Evolutionary conservation across 768 basidiomycete species (phyloP).

Genomic region (Lentinus tigrinus): DNA sequence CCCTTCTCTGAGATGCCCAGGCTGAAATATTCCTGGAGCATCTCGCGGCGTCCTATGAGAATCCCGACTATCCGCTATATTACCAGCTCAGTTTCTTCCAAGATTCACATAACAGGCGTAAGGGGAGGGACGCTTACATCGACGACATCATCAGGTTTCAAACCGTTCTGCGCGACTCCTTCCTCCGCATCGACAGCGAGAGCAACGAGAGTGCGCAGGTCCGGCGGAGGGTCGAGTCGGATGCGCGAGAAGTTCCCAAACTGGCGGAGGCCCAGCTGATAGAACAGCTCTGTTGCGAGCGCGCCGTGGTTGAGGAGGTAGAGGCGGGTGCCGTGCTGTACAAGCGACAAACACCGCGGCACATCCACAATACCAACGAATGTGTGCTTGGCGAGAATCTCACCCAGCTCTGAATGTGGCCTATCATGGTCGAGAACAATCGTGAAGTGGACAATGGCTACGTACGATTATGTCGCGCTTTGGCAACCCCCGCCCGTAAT

Average conservation of each 20-base stretch:
- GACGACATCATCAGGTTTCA: constrained; percentile 63
- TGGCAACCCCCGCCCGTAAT: constrained; percentile 58
- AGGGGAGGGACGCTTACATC: constrained; percentile 49
- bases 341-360: constrained; percentile 67
- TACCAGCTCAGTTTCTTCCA: neutral
- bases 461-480: constrained; percentile 71
- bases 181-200: constrained; percentile 78
- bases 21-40: constrained; percentile 93
- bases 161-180: constrained; percentile 44
- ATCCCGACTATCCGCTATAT: constrained; percentile 62
- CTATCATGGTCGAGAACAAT: no score
- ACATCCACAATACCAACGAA: constrained; percentile 92
- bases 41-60: constrained; percentile 62
- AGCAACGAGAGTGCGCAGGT: constrained; percentile 64
- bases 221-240: constrained; percentile 80
- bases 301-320: constrained; percentile 87
- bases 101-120: neutral
- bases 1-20: constrained; percentile 68
- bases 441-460: neutral
- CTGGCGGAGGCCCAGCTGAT: constrained; percentile 88
- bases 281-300: constrained; percentile 89
- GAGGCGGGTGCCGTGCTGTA: constrained; percentile 86
- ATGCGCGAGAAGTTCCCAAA: constrained; percentile 81
- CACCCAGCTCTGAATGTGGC: constrained; percentile 59
- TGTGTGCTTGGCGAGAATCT: constrained; percentile 82